These are phyloP conservation scores for Lindgomyces ingoldianus DNA, from an alignment of 495 filamentous ascomycete species.

Conservation along the genomic window DNA sequence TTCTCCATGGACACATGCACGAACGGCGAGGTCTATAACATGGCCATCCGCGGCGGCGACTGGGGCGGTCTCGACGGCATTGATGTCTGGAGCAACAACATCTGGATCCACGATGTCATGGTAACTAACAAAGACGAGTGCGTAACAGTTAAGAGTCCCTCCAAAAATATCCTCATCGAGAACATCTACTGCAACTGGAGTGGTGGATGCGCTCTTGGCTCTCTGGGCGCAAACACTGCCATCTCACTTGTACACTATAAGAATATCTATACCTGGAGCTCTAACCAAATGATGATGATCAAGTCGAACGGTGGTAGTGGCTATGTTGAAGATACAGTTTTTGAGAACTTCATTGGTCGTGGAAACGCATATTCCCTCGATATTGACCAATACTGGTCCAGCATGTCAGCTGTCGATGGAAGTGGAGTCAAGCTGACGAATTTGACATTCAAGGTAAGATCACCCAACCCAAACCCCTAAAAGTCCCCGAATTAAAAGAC, in stretches of 20 bases:
- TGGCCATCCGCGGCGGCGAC: conserved; percentile 43
- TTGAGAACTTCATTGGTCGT: conserved; percentile 60
- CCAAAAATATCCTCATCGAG: conserved; percentile 44
- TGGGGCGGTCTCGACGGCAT: conserved; percentile 45
- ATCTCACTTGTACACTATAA: conserved; percentile 39
- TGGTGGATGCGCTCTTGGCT: conserved; percentile 42
- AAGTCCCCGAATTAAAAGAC: too few species aligned
- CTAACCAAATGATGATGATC: conserved; percentile 65
- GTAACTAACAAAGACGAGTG: conserved; percentile 47
- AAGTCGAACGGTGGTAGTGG: conserved; percentile 62
- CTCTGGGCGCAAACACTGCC: conserved; percentile 36
- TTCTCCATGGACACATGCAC: conserved; percentile 45
- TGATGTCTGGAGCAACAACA: conserved; percentile 42
- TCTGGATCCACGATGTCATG: conserved; percentile 44
- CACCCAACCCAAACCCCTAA: too few species aligned
- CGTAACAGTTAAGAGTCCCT: conserved; percentile 38
- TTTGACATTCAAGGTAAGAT: conserved; percentile 56
- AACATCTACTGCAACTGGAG: conserved; percentile 42
- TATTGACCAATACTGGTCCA: conserved; percentile 58
- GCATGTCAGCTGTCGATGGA: conserved; percentile 31
- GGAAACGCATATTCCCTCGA: conserved; percentile 56
- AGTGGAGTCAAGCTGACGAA: conserved; percentile 54
- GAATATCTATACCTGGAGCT: conserved; percentile 42
- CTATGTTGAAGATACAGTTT: conserved; percentile 53
- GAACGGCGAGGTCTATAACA: conserved; percentile 45